These are phyloP conservation scores for Dipodascopsis uninucleata DNA, from an alignment of 805 yeast species.

Conservation along the genomic window DNA sequence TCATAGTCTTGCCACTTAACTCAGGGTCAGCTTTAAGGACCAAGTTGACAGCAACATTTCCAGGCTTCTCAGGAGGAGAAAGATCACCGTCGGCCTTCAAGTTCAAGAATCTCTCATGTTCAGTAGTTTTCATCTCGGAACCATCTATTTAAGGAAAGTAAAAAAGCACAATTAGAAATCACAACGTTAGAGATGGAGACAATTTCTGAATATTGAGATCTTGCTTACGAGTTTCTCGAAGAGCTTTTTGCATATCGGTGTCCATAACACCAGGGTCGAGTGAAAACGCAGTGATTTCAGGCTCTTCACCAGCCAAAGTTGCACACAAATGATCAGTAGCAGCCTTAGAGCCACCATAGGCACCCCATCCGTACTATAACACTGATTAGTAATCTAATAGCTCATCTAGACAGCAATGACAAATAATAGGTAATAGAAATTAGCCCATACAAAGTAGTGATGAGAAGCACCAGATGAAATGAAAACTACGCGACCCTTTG, in stretches of 20 bases:
- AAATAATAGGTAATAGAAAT: no score
- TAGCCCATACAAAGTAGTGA: constrained; percentile 43
- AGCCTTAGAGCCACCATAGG: constrained; percentile 89
- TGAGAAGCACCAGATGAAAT: constrained; percentile 89
- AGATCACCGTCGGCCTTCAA: constrained; percentile 57
- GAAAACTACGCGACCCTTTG: constrained; percentile 64
- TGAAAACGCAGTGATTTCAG: constrained; percentile 55
- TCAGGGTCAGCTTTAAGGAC: constrained; percentile 59
- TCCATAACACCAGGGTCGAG: constrained; percentile 95
- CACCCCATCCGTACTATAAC: constrained; percentile 69
- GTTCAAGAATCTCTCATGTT: constrained; percentile 59
- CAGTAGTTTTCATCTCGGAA: constrained; percentile 55
- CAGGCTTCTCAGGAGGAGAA: constrained; percentile 70
- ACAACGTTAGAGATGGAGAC: no score
- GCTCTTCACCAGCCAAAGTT: constrained; percentile 67
- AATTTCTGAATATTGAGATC: no score
- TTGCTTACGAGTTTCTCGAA: constrained; percentile 58
- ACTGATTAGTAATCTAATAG: background rate
- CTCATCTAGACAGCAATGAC: no score
- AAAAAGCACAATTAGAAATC: no score
- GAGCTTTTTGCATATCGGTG: constrained; percentile 80
- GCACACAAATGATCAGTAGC: constrained; percentile 75
- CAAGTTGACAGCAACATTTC: constrained; percentile 60
- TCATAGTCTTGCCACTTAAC: constrained; percentile 63
- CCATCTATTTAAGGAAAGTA: constrained; percentile 43